Evolutionary conservation across 768 basidiomycete genomes (phyloP), one percentile per base, ranked within the genome.

Genomic region (Pisolithus tinctorius): DNA sequence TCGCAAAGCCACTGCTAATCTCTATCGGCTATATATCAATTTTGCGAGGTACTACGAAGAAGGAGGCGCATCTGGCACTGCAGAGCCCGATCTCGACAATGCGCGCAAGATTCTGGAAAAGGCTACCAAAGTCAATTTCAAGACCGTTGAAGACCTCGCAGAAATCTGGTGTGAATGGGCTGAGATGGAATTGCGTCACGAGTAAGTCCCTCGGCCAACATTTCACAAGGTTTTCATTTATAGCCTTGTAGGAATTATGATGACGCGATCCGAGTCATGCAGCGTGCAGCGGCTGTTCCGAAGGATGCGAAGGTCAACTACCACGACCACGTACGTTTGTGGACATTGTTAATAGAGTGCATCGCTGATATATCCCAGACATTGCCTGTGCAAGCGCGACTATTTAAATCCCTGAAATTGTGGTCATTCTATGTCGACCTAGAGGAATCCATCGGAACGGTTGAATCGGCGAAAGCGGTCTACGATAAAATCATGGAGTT

Each of bases 91-190:
- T 61, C 69, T 97, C 1, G 83, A 83, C 45, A 88, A 81, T 58
- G 89, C 95, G 4, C 82, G 94, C 39, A 94, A 94, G 71, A 87
- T 98, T 27, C 71, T 98, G 34, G 93, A 97, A 64, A 95, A 91
- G 68, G 95, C 83, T 4, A 88, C 88, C 4, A 90, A 88, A 59
- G 83, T 96, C 39, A 88, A 87, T 63, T 97, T 93, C 75, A 91
- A 86, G 69, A 77, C 81, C n/a, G 94, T 99, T 9, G 95, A 99
- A 64, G 96, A 99, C 61, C 77, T 99, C 23, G 96, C 96, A 0
- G 96, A 98, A 66, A 81, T 97, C 13, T 99, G 96, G 96, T 97
- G 94, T 61, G 96, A 98, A 70, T 98, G 96, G 95, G 83, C 96
- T 6, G 96, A 99, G 70, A 84, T 98, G 86, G 96, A 99, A 66